Evolutionary conservation across 1,284 basidiomycete genomes (phyloP).

Genomic region (Rhodotorula sp.): DNA sequence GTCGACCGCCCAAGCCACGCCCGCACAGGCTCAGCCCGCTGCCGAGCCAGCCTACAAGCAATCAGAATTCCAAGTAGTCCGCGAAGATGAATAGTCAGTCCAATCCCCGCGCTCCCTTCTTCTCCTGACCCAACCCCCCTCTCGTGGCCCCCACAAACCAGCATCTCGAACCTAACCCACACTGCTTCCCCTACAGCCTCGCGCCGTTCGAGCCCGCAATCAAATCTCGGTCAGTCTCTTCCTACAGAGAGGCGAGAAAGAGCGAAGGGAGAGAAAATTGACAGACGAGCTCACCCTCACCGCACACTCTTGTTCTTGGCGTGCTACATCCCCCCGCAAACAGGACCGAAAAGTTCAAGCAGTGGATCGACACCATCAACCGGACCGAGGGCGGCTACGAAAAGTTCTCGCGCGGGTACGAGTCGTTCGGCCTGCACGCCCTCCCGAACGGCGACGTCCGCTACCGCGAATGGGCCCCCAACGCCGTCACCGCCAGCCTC

Average conservation of each 20-base stretch:
- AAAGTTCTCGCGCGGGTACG: conserved; percentile 81
- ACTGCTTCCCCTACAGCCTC: conserved; percentile 54
- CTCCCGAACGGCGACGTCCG: conserved; percentile 66
- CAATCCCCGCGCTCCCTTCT: background rate
- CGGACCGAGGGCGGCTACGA: conserved; percentile 83
- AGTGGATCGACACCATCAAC: conserved; percentile 72
- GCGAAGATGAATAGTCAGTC: conserved; percentile 37
- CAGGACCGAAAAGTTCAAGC: conserved; percentile 68
- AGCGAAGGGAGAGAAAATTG: background rate
- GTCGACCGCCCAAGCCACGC: background rate
- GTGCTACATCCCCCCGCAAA: too few species aligned
- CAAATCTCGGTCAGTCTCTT: conserved; percentile 49
- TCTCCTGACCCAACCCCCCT: background rate
- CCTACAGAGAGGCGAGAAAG: too few species aligned
- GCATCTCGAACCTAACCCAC: background rate
- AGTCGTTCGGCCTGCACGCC: conserved; percentile 79
- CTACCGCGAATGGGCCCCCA: conserved; percentile 96
- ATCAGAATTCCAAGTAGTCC: conserved; percentile 29
- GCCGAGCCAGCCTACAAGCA: conserved; percentile 1
- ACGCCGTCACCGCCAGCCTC: conserved; percentile 74
- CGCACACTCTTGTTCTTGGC: background rate
- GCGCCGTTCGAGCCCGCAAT: conserved; percentile 71
- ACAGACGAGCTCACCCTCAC: background rate
- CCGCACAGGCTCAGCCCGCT: background rate
- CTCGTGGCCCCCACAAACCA: conserved; percentile 9